Percentiles rank a stretch among this genome's conserved stretches.
Evolutionary conservation across 768 basidiomycete genomes (phyloP).

Genomic region (Lactarius sanguifluus): DNA sequence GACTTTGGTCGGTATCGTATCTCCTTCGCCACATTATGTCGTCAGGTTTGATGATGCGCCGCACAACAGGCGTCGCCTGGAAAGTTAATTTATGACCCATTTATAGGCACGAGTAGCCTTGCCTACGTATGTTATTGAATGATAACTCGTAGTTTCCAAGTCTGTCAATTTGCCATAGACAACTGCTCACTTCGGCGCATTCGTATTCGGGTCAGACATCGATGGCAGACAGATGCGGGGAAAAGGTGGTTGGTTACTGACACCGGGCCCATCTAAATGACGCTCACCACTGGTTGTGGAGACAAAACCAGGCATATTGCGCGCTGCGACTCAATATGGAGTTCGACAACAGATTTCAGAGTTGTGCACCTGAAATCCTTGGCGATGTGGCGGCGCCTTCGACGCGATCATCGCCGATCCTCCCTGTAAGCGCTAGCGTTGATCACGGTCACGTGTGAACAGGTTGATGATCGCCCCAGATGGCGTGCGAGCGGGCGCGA

Average conservation of each 20-base stretch:
- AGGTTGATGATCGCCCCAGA: slow-evolving; percentile 46
- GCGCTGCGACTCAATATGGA: slow-evolving; percentile 84
- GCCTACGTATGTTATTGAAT: slow-evolving; percentile 58
- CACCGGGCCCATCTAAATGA: background rate
- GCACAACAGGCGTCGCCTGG: slow-evolving; percentile 71
- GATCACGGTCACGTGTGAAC: background rate
- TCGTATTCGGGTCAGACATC: slow-evolving; percentile 90
- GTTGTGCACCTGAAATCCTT: slow-evolving; percentile 82
- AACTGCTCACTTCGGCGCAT: slow-evolving; percentile 81
- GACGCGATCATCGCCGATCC: slow-evolving; percentile 96
- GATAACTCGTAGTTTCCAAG: slow-evolving; percentile 4
- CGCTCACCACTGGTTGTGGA: slow-evolving; percentile 31
- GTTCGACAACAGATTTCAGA: slow-evolving; percentile 73
- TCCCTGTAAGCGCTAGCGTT: slow-evolving; percentile 63
- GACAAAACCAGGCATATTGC: slow-evolving; percentile 65
- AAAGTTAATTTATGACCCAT: slow-evolving; percentile 92
- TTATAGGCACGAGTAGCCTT: slow-evolving; percentile 91
- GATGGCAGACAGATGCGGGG: slow-evolving; percentile 97
- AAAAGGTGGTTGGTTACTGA: slow-evolving; percentile 54
- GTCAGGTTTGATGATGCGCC: slow-evolving; percentile 1
- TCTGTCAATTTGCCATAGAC: slow-evolving; percentile 55
- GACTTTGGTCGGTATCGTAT: slow-evolving; percentile 56
- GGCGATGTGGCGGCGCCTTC: slow-evolving; percentile 84
- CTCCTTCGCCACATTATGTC: background rate
- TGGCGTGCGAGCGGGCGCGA: slow-evolving; percentile 88